Percentiles rank a stretch among this genome's conserved stretches.
Conservation (phyloP, 1,284 basidiomycete species). For the Naganishia sp. region DNA sequence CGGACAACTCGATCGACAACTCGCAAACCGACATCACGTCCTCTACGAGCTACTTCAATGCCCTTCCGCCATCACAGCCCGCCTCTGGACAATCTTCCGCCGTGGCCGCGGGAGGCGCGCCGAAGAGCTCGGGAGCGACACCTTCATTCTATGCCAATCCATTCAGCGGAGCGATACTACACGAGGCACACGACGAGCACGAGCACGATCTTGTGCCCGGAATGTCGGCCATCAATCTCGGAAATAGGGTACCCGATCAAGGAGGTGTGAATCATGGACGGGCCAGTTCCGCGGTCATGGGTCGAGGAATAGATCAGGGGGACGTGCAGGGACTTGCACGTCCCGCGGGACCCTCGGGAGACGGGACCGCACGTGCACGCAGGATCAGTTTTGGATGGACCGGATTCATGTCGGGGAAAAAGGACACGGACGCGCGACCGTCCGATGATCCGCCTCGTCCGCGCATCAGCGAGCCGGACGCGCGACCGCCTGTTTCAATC, state of each 20-base stretch:
- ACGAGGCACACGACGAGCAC: slow-evolving; percentile 27
- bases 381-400: slow-evolving; percentile 26
- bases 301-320: background rate
- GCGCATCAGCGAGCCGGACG: background rate
- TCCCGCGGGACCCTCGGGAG: background rate
- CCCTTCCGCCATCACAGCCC: slow-evolving; percentile 7
- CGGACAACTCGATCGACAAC: slow-evolving; percentile 12
- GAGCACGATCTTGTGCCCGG: slow-evolving; percentile 16
- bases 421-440: slow-evolving; percentile 1
- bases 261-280: background rate
- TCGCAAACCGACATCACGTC: slow-evolving; percentile 27
- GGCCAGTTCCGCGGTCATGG: slow-evolving; percentile 10
- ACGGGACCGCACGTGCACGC: slow-evolving; percentile 1
- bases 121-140: background rate
- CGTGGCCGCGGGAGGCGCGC: background rate
- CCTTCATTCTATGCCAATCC: slow-evolving; percentile 19
- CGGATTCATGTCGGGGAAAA: slow-evolving; percentile 23
- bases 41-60: slow-evolving; percentile 8
- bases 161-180: slow-evolving; percentile 22
- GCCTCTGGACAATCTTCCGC: background rate
- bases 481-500: slow-evolving; percentile 2
- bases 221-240: slow-evolving; percentile 19
- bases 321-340: background rate
- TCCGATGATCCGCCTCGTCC: background rate
- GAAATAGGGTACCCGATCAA: background rate